phyloP scores from a whole-genome alignment of 1,284 basidiomycete genomes.

The Cryptococcus deneoformans region DNA sequence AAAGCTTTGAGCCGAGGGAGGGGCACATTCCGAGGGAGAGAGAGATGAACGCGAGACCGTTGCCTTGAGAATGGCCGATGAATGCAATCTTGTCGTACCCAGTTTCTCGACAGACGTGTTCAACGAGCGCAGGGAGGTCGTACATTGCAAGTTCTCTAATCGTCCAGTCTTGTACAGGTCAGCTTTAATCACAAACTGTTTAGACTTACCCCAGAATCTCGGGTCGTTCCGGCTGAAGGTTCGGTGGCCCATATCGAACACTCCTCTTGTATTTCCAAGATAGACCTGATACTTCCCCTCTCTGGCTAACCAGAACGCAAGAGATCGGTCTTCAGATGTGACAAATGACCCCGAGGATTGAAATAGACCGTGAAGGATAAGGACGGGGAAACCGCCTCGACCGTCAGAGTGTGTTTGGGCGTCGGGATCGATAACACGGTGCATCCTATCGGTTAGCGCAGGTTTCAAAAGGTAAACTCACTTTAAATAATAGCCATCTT shows the following conservation, averaged over 20 bases:
- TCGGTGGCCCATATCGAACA: slow-evolving; percentile 62
- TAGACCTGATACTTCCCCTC: slow-evolving; percentile 61
- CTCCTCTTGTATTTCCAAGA: slow-evolving; percentile 59
- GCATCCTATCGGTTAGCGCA: slow-evolving; percentile 45
- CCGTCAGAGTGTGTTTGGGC: slow-evolving; percentile 51
- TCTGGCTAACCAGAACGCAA: slow-evolving; percentile 62
- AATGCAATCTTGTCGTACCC: slow-evolving; percentile 61
- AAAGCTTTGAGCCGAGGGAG: slow-evolving; percentile 56
- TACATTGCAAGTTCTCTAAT: slow-evolving; percentile 61
- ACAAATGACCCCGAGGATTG: slow-evolving; percentile 63
- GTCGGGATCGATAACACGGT: slow-evolving; percentile 56
- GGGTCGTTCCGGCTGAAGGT: slow-evolving; percentile 55
- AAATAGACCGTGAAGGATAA: slow-evolving; percentile 62
- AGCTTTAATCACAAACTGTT: no score
- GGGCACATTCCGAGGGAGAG: slow-evolving; percentile 60
- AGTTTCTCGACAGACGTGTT: slow-evolving; percentile 57
- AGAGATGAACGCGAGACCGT: slow-evolving; percentile 57
- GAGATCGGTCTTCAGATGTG: slow-evolving; percentile 59
- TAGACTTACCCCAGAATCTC: slow-evolving; percentile 57
- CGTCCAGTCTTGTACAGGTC: slow-evolving; percentile 54
- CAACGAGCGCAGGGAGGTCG: slow-evolving; percentile 60
- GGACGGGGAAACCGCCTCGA: slow-evolving; percentile 57
- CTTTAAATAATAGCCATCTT: slow-evolving; percentile 59
- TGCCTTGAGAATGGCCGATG: slow-evolving; percentile 63
- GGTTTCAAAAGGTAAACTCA: slow-evolving; percentile 23